A percentile compares a stretch with the other conserved stretches of the same genome.
Evolutionary conservation across 2,329 filamentous ascomycete species (phyloP).

Genomic region (Grosmannia huntii): DNA sequence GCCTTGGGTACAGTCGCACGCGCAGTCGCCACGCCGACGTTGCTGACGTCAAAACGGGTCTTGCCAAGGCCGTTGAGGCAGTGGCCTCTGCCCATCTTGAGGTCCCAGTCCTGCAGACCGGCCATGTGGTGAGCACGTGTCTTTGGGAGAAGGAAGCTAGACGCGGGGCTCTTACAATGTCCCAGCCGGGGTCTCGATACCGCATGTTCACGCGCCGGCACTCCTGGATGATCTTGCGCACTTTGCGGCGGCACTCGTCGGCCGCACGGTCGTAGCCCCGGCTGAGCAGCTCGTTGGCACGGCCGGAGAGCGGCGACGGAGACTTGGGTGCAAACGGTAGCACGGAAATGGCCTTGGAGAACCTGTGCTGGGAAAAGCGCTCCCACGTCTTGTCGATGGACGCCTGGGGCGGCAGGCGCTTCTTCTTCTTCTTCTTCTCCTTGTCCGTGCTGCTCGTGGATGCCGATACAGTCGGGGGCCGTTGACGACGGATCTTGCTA

Average conservation of each 20-base stretch:
- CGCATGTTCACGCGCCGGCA: conserved; percentile 67
- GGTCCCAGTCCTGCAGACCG: conserved; percentile 43
- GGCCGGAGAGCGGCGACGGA: conserved; percentile 35
- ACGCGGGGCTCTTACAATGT: conserved; percentile 28
- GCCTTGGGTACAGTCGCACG: conserved; percentile 48
- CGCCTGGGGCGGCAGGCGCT: conserved; percentile 47
- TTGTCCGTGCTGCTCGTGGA: conserved; percentile 17
- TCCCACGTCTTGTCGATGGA: conserved; percentile 57
- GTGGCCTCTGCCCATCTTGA: conserved; percentile 50
- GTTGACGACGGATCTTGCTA: not conserved
- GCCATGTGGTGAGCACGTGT: not conserved
- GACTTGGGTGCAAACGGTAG: conserved; percentile 50
- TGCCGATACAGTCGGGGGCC: not conserved
- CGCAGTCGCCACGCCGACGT: conserved; percentile 22
- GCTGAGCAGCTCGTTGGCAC: conserved; percentile 46
- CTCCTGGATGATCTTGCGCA: conserved; percentile 46
- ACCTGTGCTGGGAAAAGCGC: conserved; percentile 45
- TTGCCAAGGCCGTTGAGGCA: conserved; percentile 40
- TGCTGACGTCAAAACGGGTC: conserved; percentile 37
- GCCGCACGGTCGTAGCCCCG: conserved; percentile 51
- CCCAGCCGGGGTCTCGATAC: conserved; percentile 56
- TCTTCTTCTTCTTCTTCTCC: conserved; percentile 47
- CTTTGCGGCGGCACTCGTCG: conserved; percentile 51
- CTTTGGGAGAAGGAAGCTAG: not conserved
- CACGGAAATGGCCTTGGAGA: conserved; percentile 52